Conservation (phyloP, 176 grass and related monocot genomes). For the Avena insularis region DNA sequence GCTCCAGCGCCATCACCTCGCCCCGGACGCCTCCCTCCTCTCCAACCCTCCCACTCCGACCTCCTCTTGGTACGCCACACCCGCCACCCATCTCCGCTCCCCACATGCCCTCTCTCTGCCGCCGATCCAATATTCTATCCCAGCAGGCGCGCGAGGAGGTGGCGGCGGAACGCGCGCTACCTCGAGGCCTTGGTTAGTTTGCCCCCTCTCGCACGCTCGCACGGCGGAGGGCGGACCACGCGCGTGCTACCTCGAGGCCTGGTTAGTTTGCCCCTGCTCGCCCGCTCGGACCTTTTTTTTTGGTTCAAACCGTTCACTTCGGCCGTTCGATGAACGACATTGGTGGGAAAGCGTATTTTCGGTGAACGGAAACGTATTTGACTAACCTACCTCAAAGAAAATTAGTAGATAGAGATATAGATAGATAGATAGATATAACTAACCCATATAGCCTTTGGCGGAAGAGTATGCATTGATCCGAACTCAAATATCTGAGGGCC, state of each 20-base stretch:
- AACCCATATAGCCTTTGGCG: too few relatives aligned
- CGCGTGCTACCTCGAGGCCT: conserved; percentile 81
- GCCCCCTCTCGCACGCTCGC: background rate
- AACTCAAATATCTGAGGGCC: background rate
- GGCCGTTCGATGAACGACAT: too few relatives aligned
- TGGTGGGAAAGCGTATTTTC: too few relatives aligned
- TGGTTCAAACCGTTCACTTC: too few relatives aligned
- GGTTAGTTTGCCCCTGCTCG: conserved; percentile 47
- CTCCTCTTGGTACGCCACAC: conserved; percentile 67
- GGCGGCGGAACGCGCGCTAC: conserved; percentile 72
- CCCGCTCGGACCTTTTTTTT: too few relatives aligned
- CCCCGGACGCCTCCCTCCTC: conserved; percentile 86
- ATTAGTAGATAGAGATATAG: too few relatives aligned
- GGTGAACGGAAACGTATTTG: too few relatives aligned
- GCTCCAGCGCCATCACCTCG: conserved; percentile 92
- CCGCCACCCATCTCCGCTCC: background rate
- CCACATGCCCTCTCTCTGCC: background rate
- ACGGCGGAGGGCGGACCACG: too few relatives aligned
- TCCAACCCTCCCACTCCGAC: conserved; percentile 77
- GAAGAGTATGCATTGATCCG: too few relatives aligned
- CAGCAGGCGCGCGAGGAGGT: conserved; percentile 92
- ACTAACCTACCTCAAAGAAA: too few relatives aligned
- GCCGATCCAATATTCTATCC: background rate
- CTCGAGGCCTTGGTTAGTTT: conserved; percentile 84
- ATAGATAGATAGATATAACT: too few relatives aligned